Percentiles rank a stretch among this genome's conserved stretches.
Conservation (phyloP, 768 basidiomycete species). For the Lactarius vividus region DNA sequence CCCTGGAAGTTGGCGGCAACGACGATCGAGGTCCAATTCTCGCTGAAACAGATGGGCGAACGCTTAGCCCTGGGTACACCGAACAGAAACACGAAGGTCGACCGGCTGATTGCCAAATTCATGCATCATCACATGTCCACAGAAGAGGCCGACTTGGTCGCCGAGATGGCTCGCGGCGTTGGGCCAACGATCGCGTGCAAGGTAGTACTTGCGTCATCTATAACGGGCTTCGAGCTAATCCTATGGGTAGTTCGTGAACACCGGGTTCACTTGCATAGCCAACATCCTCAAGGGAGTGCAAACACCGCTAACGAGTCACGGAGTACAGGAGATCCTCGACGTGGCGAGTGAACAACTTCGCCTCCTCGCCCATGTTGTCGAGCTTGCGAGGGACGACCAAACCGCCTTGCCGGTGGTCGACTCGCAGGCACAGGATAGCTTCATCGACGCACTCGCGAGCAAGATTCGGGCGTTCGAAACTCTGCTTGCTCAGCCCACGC, state of each 20-base stretch:
- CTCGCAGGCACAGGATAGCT: slow-evolving; percentile 51
- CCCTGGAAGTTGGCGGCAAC: slow-evolving; percentile 85
- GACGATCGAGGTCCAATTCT: slow-evolving; percentile 73
- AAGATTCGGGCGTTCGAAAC: slow-evolving; percentile 44
- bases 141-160: slow-evolving; percentile 80
- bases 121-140: slow-evolving; percentile 72
- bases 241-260: slow-evolving; percentile 62
- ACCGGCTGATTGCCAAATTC: slow-evolving; percentile 62
- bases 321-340: slow-evolving; percentile 35
- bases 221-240: slow-evolving; percentile 1
- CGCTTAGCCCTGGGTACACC: slow-evolving; percentile 58
- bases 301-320: slow-evolving; percentile 31
- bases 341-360: slow-evolving; percentile 62
- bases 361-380: slow-evolving; percentile 63
- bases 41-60: slow-evolving; percentile 69
- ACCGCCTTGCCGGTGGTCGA: slow-evolving; percentile 51
- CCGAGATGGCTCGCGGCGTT: slow-evolving; percentile 75
- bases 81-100: slow-evolving; percentile 59
- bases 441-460: slow-evolving; percentile 48
- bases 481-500: slow-evolving; percentile 27
- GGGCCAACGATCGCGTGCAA: slow-evolving; percentile 64
- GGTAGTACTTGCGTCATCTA: slow-evolving; percentile 38
- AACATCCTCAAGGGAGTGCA: slow-evolving; percentile 45
- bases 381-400: slow-evolving; percentile 53
- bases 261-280: slow-evolving; percentile 63